Evolutionary conservation across 2,329 filamentous ascomycete species (phyloP).

Genomic region (Pyricularia grisea): DNA sequence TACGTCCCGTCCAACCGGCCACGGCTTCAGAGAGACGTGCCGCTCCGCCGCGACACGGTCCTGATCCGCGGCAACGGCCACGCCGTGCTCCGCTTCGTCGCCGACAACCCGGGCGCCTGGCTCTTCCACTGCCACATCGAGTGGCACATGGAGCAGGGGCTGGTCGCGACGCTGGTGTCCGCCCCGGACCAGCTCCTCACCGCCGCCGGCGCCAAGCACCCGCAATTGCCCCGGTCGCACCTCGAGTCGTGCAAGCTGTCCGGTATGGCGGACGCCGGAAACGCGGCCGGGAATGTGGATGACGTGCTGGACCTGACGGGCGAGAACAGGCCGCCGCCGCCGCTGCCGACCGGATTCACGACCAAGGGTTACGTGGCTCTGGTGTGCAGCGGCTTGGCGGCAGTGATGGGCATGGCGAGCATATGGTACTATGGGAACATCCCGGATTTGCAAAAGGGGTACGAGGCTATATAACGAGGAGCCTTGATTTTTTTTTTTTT

Average conservation of each 20-base stretch:
- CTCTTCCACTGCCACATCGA: conserved; percentile 7
- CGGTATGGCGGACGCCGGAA: conserved; percentile 9
- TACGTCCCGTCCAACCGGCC: background rate
- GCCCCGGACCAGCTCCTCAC: background rate
- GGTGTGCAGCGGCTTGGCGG: conserved; percentile 60
- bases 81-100: conserved; percentile 2
- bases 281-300: conserved; percentile 15
- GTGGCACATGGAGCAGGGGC: conserved; percentile 5
- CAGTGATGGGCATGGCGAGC: conserved; percentile 56
- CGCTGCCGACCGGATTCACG: conserved; percentile 34
- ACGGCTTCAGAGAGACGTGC: background rate
- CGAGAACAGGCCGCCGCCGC: conserved; percentile 11
- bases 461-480: background rate
- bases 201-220: too few relatives aligned
- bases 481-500: background rate
- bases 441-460: background rate
- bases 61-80: conserved; percentile 8
- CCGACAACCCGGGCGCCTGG: conserved; percentile 6
- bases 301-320: conserved; percentile 17
- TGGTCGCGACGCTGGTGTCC: background rate
- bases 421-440: conserved; percentile 26
- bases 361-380: conserved; percentile 64
- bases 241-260: background rate
- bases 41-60: conserved; percentile 1
- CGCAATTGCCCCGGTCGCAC: background rate